Percentiles rank a stretch among this genome's conserved stretches.
Conservation (phyloP, 441 rosid species). For the Populus hybrid region DNA sequence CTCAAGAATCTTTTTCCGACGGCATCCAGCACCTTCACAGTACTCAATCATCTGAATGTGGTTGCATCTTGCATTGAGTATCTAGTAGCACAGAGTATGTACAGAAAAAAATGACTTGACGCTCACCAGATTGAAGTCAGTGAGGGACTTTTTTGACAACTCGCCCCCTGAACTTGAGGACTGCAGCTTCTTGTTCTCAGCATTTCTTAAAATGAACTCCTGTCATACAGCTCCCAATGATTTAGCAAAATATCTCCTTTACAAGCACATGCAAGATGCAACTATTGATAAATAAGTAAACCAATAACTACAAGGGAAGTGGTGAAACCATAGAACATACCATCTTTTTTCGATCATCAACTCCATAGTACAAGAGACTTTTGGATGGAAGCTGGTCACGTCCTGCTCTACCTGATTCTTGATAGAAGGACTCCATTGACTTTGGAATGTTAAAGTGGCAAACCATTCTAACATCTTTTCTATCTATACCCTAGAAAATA, state of each 20-base stretch:
- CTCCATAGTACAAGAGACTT: conserved; percentile 89
- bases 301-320: conserved; percentile 16
- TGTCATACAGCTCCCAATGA: conserved; percentile 31
- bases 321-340: conserved; percentile 35
- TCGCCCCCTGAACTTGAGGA: conserved; percentile 45
- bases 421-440: conserved; percentile 96
- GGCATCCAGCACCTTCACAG: conserved; percentile 91
- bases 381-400: conserved; percentile 88
- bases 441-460: conserved; percentile 92
- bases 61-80: conserved; percentile 17
- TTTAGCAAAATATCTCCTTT: conserved; percentile 13
- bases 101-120: conserved; percentile 14
- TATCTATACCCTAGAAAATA: conserved; percentile 77
- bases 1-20: conserved; percentile 83
- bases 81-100: conserved; percentile 8
- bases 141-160: conserved; percentile 48
- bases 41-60: conserved; percentile 72
- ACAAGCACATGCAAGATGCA: not conserved
- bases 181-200: conserved; percentile 56
- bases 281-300: not conserved
- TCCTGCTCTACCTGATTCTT: conserved; percentile 98
- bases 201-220: conserved; percentile 76
- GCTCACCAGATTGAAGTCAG: conserved; percentile 69
- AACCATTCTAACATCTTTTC: conserved; percentile 93
- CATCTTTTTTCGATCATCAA: conserved; percentile 85